Evolutionary conservation across 768 basidiomycete species (phyloP), one percentile per base, ranked within the genome.

Genomic region (Lentinula aciculospora): DNA sequence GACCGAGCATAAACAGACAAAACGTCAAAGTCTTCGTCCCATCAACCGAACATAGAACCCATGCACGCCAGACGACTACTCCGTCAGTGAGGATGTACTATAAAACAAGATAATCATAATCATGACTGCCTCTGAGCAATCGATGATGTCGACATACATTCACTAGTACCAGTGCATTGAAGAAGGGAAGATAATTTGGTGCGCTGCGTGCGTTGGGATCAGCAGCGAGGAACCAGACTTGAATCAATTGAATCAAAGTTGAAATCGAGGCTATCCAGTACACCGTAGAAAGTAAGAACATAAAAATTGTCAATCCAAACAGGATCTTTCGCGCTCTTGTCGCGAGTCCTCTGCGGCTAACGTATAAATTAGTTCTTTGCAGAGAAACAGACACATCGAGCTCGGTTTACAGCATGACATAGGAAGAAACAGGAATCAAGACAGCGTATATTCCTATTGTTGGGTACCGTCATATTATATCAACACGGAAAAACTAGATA

Each of bases 51-150:
- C 46, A 57, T 17, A 57, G 1, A 8, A 57, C 56, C 56, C 56
- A 57, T 34, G 56, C 56, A 23, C 56, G 29, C 56, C 56, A 57
- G 27, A 57, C 46, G 10, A 57, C 56, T 12, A 57, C 47, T 34
- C 56, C 45, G 37, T 57, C 56, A 23, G 56, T 57, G 46, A 57
- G 31, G 9, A 50, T 39, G 29, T 57, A 57, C 56, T 57, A n/a
- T 23, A 47, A n/a, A n/a, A 23, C 29, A 6, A 31, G 17, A 12
- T 12, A 6, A 32, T 32, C 32, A 32, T 1, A 6, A 32, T 12
- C 12, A 56, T n/a, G 7, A 29, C 17, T 56, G 39, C 25, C 23
- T 25, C n/a, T 17, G 15, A 37, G 21, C 8, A 17, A n/a, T 29
- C 37, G 6, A 12, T 21, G 8, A 19, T 15, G 23, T 5, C n/a